Evolutionary conservation across 371 early-diverging fungal genomes (phyloP).

Genomic region (Mortierella sp.): DNA sequence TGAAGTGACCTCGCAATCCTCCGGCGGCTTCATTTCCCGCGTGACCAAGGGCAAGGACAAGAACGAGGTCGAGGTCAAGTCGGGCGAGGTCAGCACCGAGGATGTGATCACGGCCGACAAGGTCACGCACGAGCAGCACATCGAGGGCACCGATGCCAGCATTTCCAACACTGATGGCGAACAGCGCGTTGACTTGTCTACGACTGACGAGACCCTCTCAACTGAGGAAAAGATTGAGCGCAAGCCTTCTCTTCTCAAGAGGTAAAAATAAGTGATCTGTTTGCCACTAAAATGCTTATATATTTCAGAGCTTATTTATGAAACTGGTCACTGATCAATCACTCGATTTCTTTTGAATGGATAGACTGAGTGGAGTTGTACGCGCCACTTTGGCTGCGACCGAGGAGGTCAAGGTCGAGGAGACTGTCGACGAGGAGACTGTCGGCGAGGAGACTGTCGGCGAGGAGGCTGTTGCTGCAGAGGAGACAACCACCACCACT

Average conservation of each 20-base stretch:
- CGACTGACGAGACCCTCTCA: slow-evolving; percentile 48
- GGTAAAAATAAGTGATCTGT: slow-evolving; percentile 9
- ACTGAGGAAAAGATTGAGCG: slow-evolving; percentile 48
- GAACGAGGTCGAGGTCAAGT: slow-evolving; percentile 59
- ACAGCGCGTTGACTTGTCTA: slow-evolving; percentile 41
- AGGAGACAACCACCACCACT: slow-evolving; percentile 9
- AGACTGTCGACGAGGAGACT: too few species aligned
- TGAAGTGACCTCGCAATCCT: slow-evolving; percentile 34
- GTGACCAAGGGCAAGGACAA: slow-evolving; percentile 50
- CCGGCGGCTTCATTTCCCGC: slow-evolving; percentile 53
- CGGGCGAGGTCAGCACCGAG: slow-evolving; percentile 40
- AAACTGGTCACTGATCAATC: too few species aligned
- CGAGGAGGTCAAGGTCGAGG: slow-evolving; percentile 17
- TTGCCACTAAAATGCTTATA: background rate
- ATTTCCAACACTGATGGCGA: slow-evolving; percentile 40
- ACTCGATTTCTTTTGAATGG: background rate
- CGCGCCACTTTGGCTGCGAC: slow-evolving; percentile 26
- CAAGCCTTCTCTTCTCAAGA: slow-evolving; percentile 55
- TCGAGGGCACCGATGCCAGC: slow-evolving; percentile 53
- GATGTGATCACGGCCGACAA: slow-evolving; percentile 48
- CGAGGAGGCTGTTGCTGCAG: slow-evolving; percentile 1
- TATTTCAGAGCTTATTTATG: background rate
- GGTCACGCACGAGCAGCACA: slow-evolving; percentile 37
- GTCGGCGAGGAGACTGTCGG: too few species aligned
- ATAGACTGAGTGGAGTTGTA: slow-evolving; percentile 38